Evolutionary conservation across 2,329 filamentous ascomycete genomes (phyloP), one percentile per base, ranked within the genome.

Genomic region (Penicillium nordicum): DNA sequence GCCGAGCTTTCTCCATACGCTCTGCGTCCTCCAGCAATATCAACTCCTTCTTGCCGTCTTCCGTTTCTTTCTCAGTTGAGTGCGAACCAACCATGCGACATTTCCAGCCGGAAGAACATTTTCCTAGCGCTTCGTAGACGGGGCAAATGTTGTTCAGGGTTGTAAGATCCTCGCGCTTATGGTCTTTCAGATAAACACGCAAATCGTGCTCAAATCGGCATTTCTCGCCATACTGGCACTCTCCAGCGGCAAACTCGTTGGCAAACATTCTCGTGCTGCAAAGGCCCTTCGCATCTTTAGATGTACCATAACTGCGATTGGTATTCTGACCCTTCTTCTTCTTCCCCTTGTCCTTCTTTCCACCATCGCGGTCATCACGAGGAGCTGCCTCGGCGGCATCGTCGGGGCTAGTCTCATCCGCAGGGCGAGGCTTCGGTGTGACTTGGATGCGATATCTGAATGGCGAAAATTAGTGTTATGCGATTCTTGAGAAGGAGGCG

Each of bases 41-140:
- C 50, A 97, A 76, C 75, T 97, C 93, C 67, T 89, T 91, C 63
- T 84, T 84, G 9, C 92, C 93, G 72, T 96, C 92, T 52, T 87
- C 86, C 21, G 80, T 85, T 62, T 89, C 84, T 25, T 89, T 76
- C 75, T 97, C 93, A 60, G 86, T 82, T 66, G 91, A 94, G 75
- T 99, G 94, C 60, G 90, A 95, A 60, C 83, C 83, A 34, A 90
- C 88, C 69, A 97, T 96, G 23, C 93, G 88, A 72, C 94, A 99
- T 72, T 93, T 96, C 92, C 93, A 99, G 6, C 94, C 94, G 14
- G 88, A 84, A 47, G 84, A 82, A 67, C 94, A 99, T 59, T 81
- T 84, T 12, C 92, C 92, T 61, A 88, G 84, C 16, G 80, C 79
- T 63, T 90, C 87, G 73, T 86, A 97, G 9, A 96, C 83, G 0